A percentile compares a stretch with the other conserved stretches of the same genome.
These are phyloP conservation scores for Globisporangium megalacanthum DNA, from an alignment of 352 stramenopile genomes.

Conservation along the genomic window DNA sequence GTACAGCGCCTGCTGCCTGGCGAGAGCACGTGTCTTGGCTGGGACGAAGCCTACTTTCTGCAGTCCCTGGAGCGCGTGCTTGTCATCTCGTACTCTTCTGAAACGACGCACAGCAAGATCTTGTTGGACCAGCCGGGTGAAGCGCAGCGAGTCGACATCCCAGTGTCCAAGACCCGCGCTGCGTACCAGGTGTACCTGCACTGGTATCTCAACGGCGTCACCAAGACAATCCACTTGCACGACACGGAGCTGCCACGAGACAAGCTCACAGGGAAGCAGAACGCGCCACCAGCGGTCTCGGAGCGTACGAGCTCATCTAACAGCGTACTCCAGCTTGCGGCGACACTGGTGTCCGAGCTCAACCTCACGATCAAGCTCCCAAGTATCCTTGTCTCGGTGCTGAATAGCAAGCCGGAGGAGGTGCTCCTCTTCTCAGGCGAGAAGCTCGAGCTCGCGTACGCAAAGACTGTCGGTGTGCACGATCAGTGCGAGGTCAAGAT, in stretches of 20 bases:
- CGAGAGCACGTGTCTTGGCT: slow-evolving; percentile 74
- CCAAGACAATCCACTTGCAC: slow-evolving; percentile 78
- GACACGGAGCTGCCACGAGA: slow-evolving; percentile 54
- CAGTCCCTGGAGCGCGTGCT: slow-evolving; percentile 61
- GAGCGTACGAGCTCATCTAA: slow-evolving; percentile 6
- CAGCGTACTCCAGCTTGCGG: slow-evolving; percentile 14
- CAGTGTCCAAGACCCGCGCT: slow-evolving; percentile 23
- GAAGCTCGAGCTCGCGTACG: slow-evolving; percentile 60
- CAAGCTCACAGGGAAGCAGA: slow-evolving; percentile 58
- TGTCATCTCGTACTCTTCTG: slow-evolving; percentile 46
- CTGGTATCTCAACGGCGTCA: slow-evolving; percentile 79
- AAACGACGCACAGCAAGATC: slow-evolving; percentile 43
- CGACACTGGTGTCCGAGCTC: slow-evolving; percentile 43
- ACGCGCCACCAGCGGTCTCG: slow-evolving; percentile 1
- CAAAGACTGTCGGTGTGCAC: slow-evolving; percentile 61
- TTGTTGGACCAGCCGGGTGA: slow-evolving; percentile 70
- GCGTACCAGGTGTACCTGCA: slow-evolving; percentile 51
- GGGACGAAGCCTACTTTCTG: slow-evolving; percentile 80
- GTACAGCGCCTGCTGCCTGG: slow-evolving; percentile 63
- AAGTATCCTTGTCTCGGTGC: slow-evolving; percentile 60
- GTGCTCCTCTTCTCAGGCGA: slow-evolving; percentile 67
- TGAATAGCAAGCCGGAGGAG: slow-evolving; percentile 71
- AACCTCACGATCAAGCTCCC: slow-evolving; percentile 55
- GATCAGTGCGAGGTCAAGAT: slow-evolving; percentile 83
- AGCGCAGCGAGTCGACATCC: slow-evolving; percentile 56